These are phyloP conservation scores for Pichia nanzhaoensis DNA, from an alignment of 805 yeast genomes.

Conservation along the genomic window DNA sequence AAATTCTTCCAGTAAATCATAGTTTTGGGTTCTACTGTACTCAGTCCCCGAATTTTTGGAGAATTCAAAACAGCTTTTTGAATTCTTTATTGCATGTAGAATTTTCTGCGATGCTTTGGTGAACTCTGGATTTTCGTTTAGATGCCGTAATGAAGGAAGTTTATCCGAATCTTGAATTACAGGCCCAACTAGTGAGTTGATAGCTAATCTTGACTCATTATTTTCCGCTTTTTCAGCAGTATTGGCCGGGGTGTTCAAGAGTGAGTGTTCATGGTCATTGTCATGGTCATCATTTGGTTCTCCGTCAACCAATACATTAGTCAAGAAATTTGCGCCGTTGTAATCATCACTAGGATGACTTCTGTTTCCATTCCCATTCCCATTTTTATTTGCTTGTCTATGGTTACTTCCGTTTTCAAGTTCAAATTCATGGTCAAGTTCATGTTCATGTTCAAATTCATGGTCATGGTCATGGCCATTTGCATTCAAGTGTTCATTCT, in stretches of 20 bases:
- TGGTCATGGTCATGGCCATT: too few relatives aligned
- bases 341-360: background rate
- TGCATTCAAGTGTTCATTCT: too few relatives aligned
- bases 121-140: conserved; percentile 24
- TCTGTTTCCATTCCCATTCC: background rate
- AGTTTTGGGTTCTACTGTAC: conserved; percentile 13
- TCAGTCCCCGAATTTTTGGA: conserved; percentile 8
- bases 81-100: conserved; percentile 47
- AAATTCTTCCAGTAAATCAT: conserved; percentile 44
- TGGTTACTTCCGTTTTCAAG: too few relatives aligned
- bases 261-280: conserved; percentile 11
- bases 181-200: conserved; percentile 42
- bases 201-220: conserved; percentile 37
- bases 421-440: background rate
- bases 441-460: background rate
- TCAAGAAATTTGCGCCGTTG: too few relatives aligned
- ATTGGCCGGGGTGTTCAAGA: background rate
- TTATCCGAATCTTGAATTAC: conserved; percentile 16
- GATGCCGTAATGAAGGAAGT: conserved; percentile 23
- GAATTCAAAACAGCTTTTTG: conserved; percentile 55
- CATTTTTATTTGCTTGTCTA: background rate
- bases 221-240: conserved; percentile 13
- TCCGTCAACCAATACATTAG: too few relatives aligned
- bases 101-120: conserved; percentile 25
- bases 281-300: conserved; percentile 3